Evolutionary conservation across 75 land plant species (phyloP).

Genomic region (Adiantum capillusveneris): DNA sequence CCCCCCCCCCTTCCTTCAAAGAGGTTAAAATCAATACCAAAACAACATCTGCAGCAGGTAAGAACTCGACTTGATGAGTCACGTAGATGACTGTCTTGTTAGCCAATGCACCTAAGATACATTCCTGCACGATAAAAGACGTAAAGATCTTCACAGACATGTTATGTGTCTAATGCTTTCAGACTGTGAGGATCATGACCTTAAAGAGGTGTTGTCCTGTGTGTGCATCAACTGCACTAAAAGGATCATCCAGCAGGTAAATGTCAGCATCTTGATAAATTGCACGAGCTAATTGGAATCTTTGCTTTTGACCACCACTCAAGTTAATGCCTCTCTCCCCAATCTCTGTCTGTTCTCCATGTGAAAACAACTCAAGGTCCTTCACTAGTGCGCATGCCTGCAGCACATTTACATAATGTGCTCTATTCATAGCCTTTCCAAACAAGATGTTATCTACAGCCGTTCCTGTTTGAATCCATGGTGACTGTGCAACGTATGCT

Average conservation of each 20-base stretch:
- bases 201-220: conserved; percentile 54
- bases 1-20: background rate
- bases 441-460: conserved; percentile 50
- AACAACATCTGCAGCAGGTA: conserved; percentile 35
- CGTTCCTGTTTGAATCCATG: conserved; percentile 52
- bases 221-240: conserved; percentile 91
- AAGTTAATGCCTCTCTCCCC: conserved; percentile 80
- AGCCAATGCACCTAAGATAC: conserved; percentile 21
- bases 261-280: conserved; percentile 87
- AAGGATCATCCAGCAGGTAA: conserved; percentile 71
- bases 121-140: conserved; percentile 22
- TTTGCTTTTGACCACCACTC: conserved; percentile 87
- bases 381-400: conserved; percentile 60
- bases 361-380: conserved; percentile 56
- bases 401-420: conserved; percentile 46
- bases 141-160: too few relatives aligned
- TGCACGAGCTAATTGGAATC: conserved; percentile 82
- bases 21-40: conserved; percentile 13
- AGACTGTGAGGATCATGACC: conserved; percentile 14
- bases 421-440: conserved; percentile 52
- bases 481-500: conserved; percentile 44
- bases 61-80: conserved; percentile 40
- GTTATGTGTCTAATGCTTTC: background rate
- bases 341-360: conserved; percentile 70
- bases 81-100: conserved; percentile 36